Evolutionary conservation across 805 yeast genomes (phyloP), one percentile per base, ranked within the genome.

Genomic region (Ascoidea tarda): DNA sequence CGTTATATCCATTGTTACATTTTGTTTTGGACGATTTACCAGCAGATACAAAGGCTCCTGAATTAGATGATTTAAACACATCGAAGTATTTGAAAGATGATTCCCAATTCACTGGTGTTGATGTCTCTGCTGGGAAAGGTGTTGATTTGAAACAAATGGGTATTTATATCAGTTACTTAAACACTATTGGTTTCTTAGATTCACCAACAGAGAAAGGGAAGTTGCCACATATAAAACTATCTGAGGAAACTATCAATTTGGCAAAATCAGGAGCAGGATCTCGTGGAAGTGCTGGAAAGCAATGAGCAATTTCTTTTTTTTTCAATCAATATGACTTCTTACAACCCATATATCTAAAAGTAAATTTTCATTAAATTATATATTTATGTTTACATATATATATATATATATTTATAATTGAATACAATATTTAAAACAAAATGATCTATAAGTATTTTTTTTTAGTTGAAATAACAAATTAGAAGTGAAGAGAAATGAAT

Each of bases 11-110:
- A 54, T 74, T 93, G 60, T 73, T 93, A 59, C 98, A 93, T 69
- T 87, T 93, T 72, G 98, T 90, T 12, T 74, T 95, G 59, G 99
- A 89, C 62, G 83, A 90, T 64, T 76, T 93, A 62, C 97, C 97
- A 5, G 84, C 82, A 56, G 83, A 82, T 65, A 86, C 98, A 38
- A 86, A 82, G 67, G 98, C 99, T 8, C 98, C 99, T 2, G 97
- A 91, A 67, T 75, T 93, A 58, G 96, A 90, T 62, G 99, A 95
- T 60, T 51, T 74, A 5, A 90, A 93, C 65, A 87, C 98, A 1
- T 77, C 73, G n/a, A 64, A 65, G n/a, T 76, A 90, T 0, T 77
- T 93, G 63, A 70, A 68, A 54, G 71, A 66, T 32, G 96, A 88
- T 63, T 67, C 71, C 5, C 62, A 62, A 38, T 78, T 81, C 79